phyloP scores from a whole-genome alignment of 1,139 yeast species.

The Kodamaea ohmeri region DNA sequence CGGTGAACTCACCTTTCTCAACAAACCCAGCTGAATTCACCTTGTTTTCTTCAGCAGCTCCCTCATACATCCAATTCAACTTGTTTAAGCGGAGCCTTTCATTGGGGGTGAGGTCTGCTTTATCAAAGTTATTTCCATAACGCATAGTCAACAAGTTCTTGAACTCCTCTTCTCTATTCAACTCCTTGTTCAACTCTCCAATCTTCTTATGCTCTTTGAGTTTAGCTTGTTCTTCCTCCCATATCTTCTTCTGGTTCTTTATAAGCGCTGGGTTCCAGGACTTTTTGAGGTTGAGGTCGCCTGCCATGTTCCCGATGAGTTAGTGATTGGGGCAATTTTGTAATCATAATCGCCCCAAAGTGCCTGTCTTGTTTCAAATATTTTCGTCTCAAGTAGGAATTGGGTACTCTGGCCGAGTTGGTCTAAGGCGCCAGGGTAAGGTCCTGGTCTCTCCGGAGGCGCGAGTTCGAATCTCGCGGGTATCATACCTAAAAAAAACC shows the following conservation, averaged over 20 bases:
- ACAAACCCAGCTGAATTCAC: conserved; percentile 31
- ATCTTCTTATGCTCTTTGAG: conserved; percentile 67
- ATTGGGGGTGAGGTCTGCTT: conserved; percentile 28
- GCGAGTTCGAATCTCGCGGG: conserved; percentile 56
- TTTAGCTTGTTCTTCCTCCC: conserved; percentile 80
- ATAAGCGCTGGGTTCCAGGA: conserved; percentile 94
- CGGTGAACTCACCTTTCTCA: conserved; percentile 35
- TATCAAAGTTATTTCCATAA: conserved; percentile 33
- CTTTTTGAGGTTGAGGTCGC: conserved; percentile 83
- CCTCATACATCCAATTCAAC: conserved; percentile 87
- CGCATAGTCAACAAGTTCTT: conserved; percentile 56
- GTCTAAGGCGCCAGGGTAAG: conserved; percentile 52
- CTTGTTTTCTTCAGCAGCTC: conserved; percentile 21
- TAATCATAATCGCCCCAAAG: background rate
- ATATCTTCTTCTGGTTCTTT: conserved; percentile 82
- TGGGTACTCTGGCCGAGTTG: conserved; percentile 49
- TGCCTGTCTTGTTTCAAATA: background rate
- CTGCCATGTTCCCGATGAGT: conserved; percentile 44
- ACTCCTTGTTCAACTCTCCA: conserved; percentile 63
- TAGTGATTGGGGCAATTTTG: background rate
- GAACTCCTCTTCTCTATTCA: conserved; percentile 61
- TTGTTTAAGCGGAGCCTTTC: conserved; percentile 48
- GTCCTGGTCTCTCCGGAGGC: conserved; percentile 59
- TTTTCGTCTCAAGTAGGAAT: conserved; percentile 10
- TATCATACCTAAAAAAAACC: conserved; percentile 7